Conservation (phyloP, 257 asterid species). For the Solanum bukasovii region DNA sequence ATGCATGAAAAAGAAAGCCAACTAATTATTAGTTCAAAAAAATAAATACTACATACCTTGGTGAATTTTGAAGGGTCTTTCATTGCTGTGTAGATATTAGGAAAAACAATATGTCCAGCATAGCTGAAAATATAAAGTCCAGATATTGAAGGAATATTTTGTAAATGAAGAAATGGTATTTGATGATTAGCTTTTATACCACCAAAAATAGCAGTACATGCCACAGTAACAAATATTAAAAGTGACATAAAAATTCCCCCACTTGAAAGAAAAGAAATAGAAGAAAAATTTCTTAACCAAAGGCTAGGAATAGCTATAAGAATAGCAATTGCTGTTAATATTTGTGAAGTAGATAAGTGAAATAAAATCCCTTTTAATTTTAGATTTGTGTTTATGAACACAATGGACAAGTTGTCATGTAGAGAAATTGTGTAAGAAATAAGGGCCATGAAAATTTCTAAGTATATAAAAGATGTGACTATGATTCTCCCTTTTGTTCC, state of each 20-base stretch:
- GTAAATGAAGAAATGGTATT: constrained; percentile 26
- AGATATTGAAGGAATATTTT: constrained; percentile 44
- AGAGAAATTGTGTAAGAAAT: constrained; percentile 74
- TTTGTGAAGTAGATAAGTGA: constrained; percentile 35
- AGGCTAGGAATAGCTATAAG: constrained; percentile 64
- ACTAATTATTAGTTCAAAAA: neutral
- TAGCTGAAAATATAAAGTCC: constrained; percentile 52
- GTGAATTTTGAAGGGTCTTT: constrained; percentile 69
- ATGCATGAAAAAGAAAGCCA: neutral
- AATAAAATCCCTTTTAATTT: constrained; percentile 12
- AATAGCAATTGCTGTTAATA: constrained; percentile 39
- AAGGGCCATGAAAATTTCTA: constrained; percentile 80
- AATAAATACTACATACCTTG: constrained; percentile 23
- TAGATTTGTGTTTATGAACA: constrained; percentile 22
- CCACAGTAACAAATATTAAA: constrained; percentile 35
- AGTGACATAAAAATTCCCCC: constrained; percentile 57
- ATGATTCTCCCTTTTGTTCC: constrained; percentile 53
- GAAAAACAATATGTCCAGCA: constrained; percentile 72
- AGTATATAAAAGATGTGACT: constrained; percentile 32
- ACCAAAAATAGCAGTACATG: constrained; percentile 41
- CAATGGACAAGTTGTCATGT: constrained; percentile 53
- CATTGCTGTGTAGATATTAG: constrained; percentile 59
- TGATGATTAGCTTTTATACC: constrained; percentile 25
- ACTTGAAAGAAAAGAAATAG: constrained; percentile 56
- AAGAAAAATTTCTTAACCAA: constrained; percentile 66